A percentile compares a stretch with the other conserved stretches of the same genome.
These are phyloP conservation scores for Eucalyptus marginata DNA, from an alignment of 345 rosid species.

Conservation along the genomic window DNA sequence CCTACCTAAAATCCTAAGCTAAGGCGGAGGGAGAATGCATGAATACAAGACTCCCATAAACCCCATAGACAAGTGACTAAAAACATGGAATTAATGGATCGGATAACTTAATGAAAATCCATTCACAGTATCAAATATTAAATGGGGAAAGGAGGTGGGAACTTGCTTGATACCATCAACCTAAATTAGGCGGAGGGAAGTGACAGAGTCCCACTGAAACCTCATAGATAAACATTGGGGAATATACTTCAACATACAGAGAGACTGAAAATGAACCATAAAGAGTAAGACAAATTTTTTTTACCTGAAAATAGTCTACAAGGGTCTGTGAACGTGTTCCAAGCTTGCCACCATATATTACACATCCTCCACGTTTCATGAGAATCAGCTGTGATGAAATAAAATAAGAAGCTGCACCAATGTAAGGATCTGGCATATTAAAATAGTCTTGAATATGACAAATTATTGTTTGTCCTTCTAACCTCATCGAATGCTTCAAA, in stretches of 20 bases:
- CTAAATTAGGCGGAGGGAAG: not conserved
- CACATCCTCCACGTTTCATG: constrained; percentile 93
- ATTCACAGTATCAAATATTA: not conserved
- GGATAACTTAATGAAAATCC: not conserved
- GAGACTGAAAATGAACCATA: not conserved
- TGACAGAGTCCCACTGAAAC: not conserved
- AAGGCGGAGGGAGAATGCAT: not conserved
- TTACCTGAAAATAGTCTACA: constrained; percentile 83
- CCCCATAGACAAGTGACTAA: not conserved
- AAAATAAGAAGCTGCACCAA: not conserved
- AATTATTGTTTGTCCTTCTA: not conserved
- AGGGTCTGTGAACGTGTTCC: constrained; percentile 54
- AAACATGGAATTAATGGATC: not conserved
- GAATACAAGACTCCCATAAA: not conserved
- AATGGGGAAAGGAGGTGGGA: not conserved
- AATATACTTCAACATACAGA: not conserved
- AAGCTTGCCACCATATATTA: constrained; percentile 82
- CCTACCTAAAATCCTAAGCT: not conserved
- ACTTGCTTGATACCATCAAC: not conserved
- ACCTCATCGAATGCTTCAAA: constrained; percentile 98
- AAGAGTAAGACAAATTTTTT: not conserved
- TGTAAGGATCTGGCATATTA: not conserved
- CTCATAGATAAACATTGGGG: not conserved
- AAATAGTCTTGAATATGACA: not conserved
- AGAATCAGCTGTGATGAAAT: constrained; percentile 55